Percentiles rank a stretch among this genome's conserved stretches.
Evolutionary conservation across 2,329 filamentous ascomycete genomes (phyloP).

Genomic region (Ciborinia camelliae): DNA sequence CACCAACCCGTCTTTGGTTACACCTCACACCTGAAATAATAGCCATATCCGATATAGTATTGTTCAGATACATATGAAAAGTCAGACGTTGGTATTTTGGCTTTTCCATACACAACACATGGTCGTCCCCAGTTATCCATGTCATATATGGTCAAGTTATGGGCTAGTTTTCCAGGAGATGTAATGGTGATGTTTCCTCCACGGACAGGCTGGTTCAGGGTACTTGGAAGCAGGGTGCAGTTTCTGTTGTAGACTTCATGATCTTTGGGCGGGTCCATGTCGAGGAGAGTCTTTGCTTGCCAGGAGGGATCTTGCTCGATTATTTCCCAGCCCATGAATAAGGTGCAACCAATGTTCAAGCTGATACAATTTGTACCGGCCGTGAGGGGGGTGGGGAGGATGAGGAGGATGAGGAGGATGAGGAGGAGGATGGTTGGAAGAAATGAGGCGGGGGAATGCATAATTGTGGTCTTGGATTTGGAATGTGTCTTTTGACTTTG

Average conservation of each 20-base stretch:
- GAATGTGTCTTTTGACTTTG: neutral
- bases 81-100: neutral
- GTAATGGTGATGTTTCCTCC: neutral
- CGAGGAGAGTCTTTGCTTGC: neutral
- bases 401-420: neutral
- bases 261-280: neutral
- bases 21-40: neutral
- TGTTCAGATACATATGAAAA: no score
- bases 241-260: neutral
- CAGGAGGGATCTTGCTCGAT: no score
- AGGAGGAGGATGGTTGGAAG: neutral
- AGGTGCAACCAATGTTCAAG: neutral
- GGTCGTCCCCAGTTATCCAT: neutral
- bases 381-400: neutral
- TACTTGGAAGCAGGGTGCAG: neutral
- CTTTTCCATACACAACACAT: neutral
- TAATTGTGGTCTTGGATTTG: neutral
- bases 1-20: accelerated
- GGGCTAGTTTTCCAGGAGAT: neutral
- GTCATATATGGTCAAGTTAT: neutral
- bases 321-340: neutral
- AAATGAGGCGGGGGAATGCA: neutral
- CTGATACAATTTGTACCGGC: neutral
- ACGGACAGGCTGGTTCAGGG: neutral
- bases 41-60: neutral